phyloP scores from a whole-genome alignment of 768 basidiomycete species.

The Podaxis sp. region DNA sequence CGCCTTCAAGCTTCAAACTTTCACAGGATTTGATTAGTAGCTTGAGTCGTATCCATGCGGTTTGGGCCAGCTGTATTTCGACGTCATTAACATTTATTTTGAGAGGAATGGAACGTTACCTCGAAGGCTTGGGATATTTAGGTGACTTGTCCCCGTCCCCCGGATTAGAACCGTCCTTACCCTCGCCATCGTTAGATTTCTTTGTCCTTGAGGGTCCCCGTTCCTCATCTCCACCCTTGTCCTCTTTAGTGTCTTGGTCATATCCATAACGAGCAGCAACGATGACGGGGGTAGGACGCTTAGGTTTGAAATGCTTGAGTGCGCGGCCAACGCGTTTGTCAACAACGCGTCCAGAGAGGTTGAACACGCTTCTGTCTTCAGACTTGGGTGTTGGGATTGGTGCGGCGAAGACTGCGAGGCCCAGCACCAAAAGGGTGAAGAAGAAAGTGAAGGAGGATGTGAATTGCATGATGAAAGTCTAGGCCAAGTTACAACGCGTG shows the following conservation, averaged over 20 bases:
- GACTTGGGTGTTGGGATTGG: background rate
- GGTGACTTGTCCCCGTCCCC: background rate
- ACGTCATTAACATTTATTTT: background rate
- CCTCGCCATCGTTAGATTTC: background rate
- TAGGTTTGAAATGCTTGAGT: conserved; percentile 5
- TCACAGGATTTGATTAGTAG: background rate
- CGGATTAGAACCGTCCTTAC: background rate
- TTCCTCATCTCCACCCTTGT: background rate
- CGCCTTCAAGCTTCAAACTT: background rate
- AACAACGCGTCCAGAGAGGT: conserved; percentile 1
- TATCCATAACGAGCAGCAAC: background rate
- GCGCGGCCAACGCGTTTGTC: background rate
- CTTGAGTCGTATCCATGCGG: background rate
- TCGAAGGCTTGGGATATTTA: background rate
- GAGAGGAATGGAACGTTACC: background rate
- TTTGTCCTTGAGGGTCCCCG: background rate
- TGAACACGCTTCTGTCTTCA: background rate
- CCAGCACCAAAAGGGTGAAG: conserved; percentile 15
- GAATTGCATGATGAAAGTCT: background rate
- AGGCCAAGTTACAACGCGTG: background rate
- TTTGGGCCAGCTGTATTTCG: background rate
- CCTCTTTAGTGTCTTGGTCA: background rate
- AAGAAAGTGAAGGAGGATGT: conserved; percentile 13
- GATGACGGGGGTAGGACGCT: background rate
- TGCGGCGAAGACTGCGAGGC: conserved; percentile 7